phyloP scores from a whole-genome alignment of 441 rosid genomes.

The Corymbia citriodora region DNA sequence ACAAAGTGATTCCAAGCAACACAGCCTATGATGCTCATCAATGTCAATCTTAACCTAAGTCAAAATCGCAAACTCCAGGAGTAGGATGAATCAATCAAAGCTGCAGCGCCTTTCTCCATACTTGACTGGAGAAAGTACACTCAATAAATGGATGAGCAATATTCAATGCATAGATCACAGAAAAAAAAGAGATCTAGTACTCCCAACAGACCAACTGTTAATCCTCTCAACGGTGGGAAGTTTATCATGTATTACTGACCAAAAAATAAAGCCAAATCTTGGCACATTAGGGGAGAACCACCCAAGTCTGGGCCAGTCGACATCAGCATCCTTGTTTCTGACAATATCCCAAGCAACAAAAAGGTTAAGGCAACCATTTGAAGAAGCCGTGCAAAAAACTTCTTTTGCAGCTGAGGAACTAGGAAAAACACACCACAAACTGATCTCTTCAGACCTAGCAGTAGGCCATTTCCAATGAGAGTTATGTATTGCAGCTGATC shows the following conservation, averaged over 20 bases:
- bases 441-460: too few species aligned
- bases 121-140: not conserved
- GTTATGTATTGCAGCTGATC: too few species aligned
- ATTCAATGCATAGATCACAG: not conserved
- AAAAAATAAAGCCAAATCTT: not conserved
- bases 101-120: not conserved
- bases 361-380: too few species aligned
- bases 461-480: too few species aligned
- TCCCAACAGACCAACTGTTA: accelerated
- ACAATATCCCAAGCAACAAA: not conserved
- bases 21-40: too few species aligned
- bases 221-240: not conserved
- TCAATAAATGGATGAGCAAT: not conserved
- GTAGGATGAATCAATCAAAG: not conserved
- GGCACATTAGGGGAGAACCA: not conserved
- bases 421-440: too few species aligned
- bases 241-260: not conserved
- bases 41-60: not conserved
- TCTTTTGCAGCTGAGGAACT: too few species aligned
- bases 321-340: not conserved
- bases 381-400: too few species aligned
- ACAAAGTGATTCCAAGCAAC: too few species aligned
- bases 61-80: accelerated
- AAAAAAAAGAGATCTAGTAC: not conserved
- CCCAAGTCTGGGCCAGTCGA: not conserved